Conservation (phyloP, 2,329 filamentous ascomycete genomes). For the Pyrenophora teres region DNA sequence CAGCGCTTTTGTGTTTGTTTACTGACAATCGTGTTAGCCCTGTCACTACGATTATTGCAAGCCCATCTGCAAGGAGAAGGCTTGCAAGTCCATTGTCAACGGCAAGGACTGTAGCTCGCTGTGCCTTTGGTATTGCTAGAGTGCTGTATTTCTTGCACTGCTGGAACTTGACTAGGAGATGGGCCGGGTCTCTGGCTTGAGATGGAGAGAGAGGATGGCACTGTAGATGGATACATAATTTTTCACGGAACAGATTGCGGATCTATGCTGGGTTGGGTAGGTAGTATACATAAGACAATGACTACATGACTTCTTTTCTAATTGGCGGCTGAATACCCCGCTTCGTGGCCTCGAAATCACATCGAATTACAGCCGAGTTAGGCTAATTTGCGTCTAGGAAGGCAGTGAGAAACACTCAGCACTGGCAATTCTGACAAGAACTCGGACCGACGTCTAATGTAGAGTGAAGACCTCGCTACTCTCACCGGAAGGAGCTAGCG, state of each 20-base stretch:
- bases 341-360: too few species aligned
- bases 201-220: neutral
- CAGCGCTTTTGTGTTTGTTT: too few species aligned
- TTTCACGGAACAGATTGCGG: neutral
- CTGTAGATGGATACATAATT: neutral
- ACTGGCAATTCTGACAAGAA: too few species aligned
- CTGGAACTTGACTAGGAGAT: neutral
- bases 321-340: too few species aligned
- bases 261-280: neutral
- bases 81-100: neutral
- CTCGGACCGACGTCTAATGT: neutral
- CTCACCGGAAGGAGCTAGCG: neutral
- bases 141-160: neutral
- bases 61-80: neutral
- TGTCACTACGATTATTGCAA: neutral
- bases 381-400: neutral
- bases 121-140: neutral
- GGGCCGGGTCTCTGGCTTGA: neutral
- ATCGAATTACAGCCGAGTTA: neutral
- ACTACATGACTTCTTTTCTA: too few species aligned
- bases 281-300: too few species aligned
- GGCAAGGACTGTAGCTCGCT: neutral
- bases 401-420: neutral
- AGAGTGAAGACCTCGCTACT: neutral
- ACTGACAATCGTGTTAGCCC: too few species aligned